phyloP scores from a whole-genome alignment of 2,329 filamentous ascomycete species.

The Xylariaceae sp. region DNA sequence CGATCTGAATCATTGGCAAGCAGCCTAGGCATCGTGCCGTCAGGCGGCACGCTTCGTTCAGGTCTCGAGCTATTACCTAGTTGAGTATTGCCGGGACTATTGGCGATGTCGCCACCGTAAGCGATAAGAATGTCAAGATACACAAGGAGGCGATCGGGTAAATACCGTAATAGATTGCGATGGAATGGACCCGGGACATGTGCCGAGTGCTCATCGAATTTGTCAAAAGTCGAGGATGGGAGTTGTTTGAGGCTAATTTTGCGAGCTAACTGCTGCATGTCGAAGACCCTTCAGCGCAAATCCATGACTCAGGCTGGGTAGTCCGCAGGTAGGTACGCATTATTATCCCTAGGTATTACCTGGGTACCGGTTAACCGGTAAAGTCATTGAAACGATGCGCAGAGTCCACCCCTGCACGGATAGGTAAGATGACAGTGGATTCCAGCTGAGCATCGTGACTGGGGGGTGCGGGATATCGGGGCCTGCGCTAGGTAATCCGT shows the following conservation, averaged over 20 bases:
- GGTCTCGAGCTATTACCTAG: too few species aligned
- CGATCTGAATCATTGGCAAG: conserved; percentile 3
- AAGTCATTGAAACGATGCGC: background rate
- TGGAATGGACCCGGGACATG: background rate
- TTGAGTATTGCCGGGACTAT: background rate
- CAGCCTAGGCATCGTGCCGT: background rate
- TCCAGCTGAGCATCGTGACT: background rate
- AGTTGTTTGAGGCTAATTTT: too few species aligned
- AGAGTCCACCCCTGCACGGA: background rate
- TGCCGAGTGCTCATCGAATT: background rate
- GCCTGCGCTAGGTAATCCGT: background rate
- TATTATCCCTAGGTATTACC: too few species aligned
- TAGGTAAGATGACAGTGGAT: too few species aligned
- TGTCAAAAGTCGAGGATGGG: background rate
- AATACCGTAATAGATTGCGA: background rate
- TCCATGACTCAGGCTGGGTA: too few species aligned
- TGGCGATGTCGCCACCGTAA: background rate
- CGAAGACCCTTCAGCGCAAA: too few species aligned
- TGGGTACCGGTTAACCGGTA: background rate
- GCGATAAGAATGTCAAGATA: background rate
- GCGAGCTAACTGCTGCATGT: too few species aligned
- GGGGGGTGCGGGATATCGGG: background rate
- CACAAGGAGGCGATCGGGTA: background rate
- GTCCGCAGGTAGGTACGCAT: too few species aligned
- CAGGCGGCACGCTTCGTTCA: background rate